These are phyloP conservation scores for Deuterostichococcus epilithicus DNA, from an alignment of 139 green algal species.

Conservation along the genomic window DNA sequence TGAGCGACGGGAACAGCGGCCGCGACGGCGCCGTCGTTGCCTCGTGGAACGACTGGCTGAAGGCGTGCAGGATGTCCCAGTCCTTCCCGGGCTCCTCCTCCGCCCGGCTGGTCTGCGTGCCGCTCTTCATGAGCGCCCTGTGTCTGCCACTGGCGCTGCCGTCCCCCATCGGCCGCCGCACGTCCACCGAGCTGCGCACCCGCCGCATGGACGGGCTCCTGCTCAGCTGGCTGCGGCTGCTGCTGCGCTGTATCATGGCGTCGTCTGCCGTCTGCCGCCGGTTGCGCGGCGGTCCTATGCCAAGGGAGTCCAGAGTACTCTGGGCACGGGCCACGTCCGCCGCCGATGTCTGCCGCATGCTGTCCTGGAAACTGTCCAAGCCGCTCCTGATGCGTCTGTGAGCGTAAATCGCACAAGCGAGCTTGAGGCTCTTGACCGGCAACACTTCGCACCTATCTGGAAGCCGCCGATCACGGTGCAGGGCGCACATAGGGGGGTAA, in stretches of 20 bases:
- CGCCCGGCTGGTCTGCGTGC: conserved; percentile 3
- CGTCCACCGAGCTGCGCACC: background rate
- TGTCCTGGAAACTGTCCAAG: background rate
- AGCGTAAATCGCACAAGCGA: too few species aligned
- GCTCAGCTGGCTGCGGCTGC: background rate
- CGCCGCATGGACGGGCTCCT: background rate
- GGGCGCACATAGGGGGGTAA: too few species aligned
- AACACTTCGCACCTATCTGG: background rate
- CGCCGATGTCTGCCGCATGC: background rate
- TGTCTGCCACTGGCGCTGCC: background rate
- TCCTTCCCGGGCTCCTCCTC: conserved; percentile 7
- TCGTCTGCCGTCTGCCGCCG: background rate
- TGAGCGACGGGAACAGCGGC: background rate
- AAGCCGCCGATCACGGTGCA: too few species aligned
- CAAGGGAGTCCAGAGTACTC: background rate
- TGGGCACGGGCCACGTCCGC: background rate
- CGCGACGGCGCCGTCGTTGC: background rate
- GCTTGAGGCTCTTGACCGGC: background rate
- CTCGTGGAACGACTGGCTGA: background rate
- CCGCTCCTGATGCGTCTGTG: background rate
- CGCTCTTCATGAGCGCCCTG: background rate
- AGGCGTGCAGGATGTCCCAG: background rate
- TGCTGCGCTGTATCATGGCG: background rate
- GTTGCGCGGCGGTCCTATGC: background rate
- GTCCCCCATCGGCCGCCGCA: background rate